These are phyloP conservation scores for Plenodomus lindquistii DNA, from an alignment of 2,329 filamentous ascomycete genomes.

Conservation along the genomic window DNA sequence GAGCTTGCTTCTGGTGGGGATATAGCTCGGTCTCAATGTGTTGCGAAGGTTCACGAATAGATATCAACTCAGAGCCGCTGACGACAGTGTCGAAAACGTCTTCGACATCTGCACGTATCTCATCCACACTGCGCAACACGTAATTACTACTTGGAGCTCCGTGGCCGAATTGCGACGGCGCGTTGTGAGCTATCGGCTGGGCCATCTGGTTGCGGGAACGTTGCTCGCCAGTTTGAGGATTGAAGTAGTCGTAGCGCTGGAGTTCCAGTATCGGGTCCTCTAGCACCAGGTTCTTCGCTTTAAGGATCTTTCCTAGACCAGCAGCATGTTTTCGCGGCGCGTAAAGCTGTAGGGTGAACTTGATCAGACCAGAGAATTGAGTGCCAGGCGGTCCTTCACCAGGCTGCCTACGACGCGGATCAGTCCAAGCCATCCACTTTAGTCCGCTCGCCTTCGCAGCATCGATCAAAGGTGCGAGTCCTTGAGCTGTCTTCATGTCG, in stretches of 20 bases:
- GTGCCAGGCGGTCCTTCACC: constrained; percentile 56
- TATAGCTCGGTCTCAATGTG: constrained; percentile 71
- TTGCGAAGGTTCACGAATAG: constrained; percentile 68
- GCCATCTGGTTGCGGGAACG: constrained; percentile 18
- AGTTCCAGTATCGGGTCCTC: constrained; percentile 64
- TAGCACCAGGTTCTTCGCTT: constrained; percentile 68
- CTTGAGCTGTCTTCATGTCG: constrained; percentile 67
- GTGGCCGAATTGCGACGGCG: constrained; percentile 8
- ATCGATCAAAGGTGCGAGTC: constrained; percentile 75
- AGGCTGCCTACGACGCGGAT: constrained; percentile 63
- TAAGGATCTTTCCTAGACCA: constrained; percentile 69
- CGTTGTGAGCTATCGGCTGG: constrained; percentile 17
- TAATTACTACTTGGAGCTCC: constrained; percentile 15
- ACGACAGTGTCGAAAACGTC: constrained; percentile 85
- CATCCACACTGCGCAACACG: constrained; percentile 61
- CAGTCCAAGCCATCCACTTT: constrained; percentile 73
- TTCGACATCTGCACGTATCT: constrained; percentile 82
- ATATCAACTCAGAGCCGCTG: constrained; percentile 70
- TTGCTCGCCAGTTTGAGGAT: constrained; percentile 63
- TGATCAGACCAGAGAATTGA: constrained; percentile 34
- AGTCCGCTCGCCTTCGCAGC: constrained; percentile 61
- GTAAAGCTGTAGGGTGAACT: constrained; percentile 76
- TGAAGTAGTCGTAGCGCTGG: constrained; percentile 70
- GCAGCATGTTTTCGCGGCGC: constrained; percentile 69
- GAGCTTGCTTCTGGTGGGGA: constrained; percentile 84